A percentile compares a stretch with the other conserved stretches of the same genome.
phyloP scores from a whole-genome alignment of 164 flowering plant genomes.

The Houttuynia cordata region DNA sequence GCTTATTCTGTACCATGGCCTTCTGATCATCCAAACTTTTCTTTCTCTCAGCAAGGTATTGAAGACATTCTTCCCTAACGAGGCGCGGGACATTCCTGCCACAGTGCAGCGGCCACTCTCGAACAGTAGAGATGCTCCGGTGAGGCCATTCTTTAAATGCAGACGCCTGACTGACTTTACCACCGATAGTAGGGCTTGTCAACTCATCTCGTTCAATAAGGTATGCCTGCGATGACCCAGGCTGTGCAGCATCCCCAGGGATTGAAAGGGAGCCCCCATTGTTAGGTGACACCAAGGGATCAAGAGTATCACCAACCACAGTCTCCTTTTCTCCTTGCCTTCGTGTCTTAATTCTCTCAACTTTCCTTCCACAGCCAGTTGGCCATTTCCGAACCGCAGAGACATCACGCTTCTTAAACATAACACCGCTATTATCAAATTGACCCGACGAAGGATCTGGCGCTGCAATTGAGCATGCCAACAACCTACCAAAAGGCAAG shows the following conservation, averaged over 20 bases:
- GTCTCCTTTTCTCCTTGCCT: not conserved
- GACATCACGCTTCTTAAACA: slow-evolving; percentile 37
- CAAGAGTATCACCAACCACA: not conserved
- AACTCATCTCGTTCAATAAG: not conserved
- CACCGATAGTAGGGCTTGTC: not conserved
- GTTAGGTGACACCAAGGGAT: not conserved
- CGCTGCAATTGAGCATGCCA: not conserved
- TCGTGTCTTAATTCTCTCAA: not conserved
- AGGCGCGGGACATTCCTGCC: slow-evolving; percentile 25
- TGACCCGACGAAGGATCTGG: too few relatives aligned
- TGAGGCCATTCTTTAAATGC: slow-evolving; percentile 22
- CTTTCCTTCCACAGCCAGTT: slow-evolving; percentile 30
- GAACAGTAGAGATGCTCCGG: slow-evolving; percentile 22
- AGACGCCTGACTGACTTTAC: not conserved
- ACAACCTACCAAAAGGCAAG: not conserved
- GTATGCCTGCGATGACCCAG: not conserved
- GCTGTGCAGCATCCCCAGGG: slow-evolving; percentile 1
- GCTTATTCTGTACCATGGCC: not conserved
- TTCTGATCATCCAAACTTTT: not conserved
- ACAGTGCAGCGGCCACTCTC: slow-evolving; percentile 26
- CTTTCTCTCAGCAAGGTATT: slow-evolving; percentile 3
- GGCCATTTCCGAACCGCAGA: slow-evolving; percentile 52
- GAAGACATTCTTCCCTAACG: slow-evolving; percentile 12
- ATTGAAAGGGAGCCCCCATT: not conserved
- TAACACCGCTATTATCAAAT: slow-evolving; percentile 4